Conservation (phyloP, 2,329 filamentous ascomycete genomes). For the Colletotrichum tropicale region DNA sequence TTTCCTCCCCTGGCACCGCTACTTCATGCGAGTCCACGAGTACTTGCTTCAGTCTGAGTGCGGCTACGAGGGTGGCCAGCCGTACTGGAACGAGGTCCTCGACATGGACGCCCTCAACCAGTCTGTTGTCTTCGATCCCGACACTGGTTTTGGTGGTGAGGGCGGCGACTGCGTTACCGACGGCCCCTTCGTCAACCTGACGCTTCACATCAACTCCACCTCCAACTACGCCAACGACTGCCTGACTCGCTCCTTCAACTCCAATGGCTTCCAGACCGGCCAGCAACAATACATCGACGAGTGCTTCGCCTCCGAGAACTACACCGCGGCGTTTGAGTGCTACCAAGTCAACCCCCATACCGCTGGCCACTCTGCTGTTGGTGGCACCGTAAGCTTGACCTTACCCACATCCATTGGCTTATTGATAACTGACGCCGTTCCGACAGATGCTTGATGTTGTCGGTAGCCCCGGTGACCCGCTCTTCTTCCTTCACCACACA, state of each 20-base stretch:
- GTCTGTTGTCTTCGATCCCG: not conserved
- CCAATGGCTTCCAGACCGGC: not conserved
- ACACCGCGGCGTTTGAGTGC: constrained; percentile 1
- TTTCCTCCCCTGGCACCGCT: constrained; percentile 34
- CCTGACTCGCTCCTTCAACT: not conserved
- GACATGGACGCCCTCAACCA: constrained; percentile 1
- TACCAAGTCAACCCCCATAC: constrained; percentile 8
- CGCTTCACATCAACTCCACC: constrained; percentile 6
- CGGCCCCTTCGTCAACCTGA: constrained; percentile 11
- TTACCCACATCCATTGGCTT: not conserved
- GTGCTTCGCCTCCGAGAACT: constrained; percentile 5
- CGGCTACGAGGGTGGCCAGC: constrained; percentile 30
- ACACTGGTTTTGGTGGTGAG: constrained; percentile 9
- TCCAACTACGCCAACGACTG: not conserved
- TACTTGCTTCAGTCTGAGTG: constrained; percentile 28
- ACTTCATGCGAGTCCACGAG: constrained; percentile 32
- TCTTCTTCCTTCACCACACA: constrained; percentile 17
- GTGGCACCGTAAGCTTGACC: constrained; percentile 2
- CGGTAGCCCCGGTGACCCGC: constrained; percentile 5
- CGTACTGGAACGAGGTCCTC: constrained; percentile 17
- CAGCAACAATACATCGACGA: constrained; percentile 6
- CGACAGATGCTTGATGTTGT: constrained; percentile 10
- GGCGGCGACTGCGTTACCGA: constrained; percentile 4
- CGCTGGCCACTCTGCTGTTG: constrained; percentile 12
- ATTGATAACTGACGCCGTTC: not conserved